Base-by-base conservation (phyloP, 805 yeast species). In the Kuraishia ogatae region DNA sequence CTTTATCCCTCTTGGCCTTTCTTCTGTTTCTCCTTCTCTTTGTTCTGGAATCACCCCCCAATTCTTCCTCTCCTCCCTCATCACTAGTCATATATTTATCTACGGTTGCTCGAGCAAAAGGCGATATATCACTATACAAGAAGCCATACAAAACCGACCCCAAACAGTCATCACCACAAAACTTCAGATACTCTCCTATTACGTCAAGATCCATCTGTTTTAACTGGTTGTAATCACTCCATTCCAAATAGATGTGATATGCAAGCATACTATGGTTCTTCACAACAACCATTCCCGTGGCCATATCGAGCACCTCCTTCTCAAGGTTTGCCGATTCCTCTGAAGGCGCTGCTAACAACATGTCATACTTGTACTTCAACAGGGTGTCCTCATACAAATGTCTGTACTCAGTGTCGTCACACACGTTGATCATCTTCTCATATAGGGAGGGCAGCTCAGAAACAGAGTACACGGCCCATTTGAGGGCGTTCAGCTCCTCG, bases 211-310 rank as follows among this genome's bases (percentile, higher is more conserved):
- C 84, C 51, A 87, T 64, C 1, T 77, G 76, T 10, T 72, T 68
- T 4, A 90, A 65, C 2, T 74, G 69, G 5, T 64, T 65, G 7
- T 76, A 77, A 66, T 91, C 96, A 24, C 50, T 29, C 86, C 93
- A 87, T 59, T 91, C 94, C 56, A 90, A 79, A 62, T 81, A 82
- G 11, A 84, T 63, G 46, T 77, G 74, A 96, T 97, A 92, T 1
- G 91, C 89, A 29, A 78, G 71, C 43, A 80, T 73, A 5, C 83
- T 82, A 1, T 78, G 76, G 22, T 85, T 80, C 47, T 81, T 78
- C 17, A 93, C 81, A 17, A 85, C 70, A 2, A 91, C 81, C 84
- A 92, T 81, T 39, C 87, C 96, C 15, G 82, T 84, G 0, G 82
- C 81, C 77, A 82, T 75, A 10, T 79, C 81, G 50, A 71, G 71